A percentile compares a stretch with the other conserved stretches of the same genome.
Evolutionary conservation across 192 early-diverging fungal genomes (phyloP).

Genomic region (Backusella sp.): DNA sequence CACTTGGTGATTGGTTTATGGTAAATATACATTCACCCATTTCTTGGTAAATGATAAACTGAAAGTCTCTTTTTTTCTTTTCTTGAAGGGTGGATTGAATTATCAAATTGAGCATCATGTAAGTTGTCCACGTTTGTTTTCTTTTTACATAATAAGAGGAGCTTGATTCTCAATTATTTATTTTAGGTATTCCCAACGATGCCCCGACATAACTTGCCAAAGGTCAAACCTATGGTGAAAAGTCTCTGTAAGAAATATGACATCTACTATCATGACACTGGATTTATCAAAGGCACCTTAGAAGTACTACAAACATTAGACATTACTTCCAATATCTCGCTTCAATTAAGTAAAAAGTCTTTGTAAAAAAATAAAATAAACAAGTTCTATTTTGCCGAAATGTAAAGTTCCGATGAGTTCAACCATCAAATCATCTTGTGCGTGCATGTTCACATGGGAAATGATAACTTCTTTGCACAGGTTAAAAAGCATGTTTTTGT

Average conservation of each 20-base stretch:
- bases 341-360: slow-evolving; percentile 30
- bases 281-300: slow-evolving; percentile 22
- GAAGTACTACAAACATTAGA: slow-evolving; percentile 33
- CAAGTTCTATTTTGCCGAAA: background rate
- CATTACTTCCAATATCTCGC: slow-evolving; percentile 24
- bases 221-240: slow-evolving; percentile 62
- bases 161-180: background rate
- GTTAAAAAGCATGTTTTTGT: background rate
- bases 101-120: slow-evolving; percentile 86
- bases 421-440: background rate
- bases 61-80: background rate
- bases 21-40: background rate
- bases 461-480: background rate
- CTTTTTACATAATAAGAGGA: background rate
- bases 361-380: slow-evolving; percentile 23
- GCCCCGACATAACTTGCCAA: slow-evolving; percentile 68
- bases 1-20: slow-evolving; percentile 78
- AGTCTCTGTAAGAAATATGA: slow-evolving; percentile 45
- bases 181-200: slow-evolving; percentile 69
- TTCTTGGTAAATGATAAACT: background rate
- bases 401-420: background rate
- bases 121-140: slow-evolving; percentile 19
- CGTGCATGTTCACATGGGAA: background rate
- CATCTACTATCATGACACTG: slow-evolving; percentile 10
- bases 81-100: slow-evolving; percentile 65